A percentile compares a stretch with the other conserved stretches of the same genome.
These are phyloP conservation scores for Corylus avellana DNA, from an alignment of 306 rosid species.

Conservation along the genomic window DNA sequence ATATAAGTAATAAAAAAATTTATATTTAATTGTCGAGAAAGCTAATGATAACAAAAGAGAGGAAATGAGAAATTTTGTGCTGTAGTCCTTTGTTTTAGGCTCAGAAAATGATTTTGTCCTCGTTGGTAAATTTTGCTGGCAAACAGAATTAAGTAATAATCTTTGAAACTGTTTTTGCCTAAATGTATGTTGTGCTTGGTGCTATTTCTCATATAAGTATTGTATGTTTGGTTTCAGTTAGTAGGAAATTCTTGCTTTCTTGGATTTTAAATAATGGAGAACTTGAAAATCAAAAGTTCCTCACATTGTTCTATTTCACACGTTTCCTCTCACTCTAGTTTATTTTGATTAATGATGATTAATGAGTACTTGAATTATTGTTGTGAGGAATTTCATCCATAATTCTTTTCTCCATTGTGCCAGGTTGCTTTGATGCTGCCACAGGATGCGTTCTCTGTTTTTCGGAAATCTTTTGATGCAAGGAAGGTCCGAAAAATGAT, in stretches of 20 bases:
- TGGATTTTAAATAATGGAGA: neutral
- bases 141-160: neutral
- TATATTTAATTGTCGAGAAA: neutral
- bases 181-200: neutral
- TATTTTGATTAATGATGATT: neutral
- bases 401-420: slow-evolving; percentile 6
- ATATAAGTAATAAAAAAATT: neutral
- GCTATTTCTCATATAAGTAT: neutral
- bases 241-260: neutral
- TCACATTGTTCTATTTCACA: neutral
- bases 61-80: neutral
- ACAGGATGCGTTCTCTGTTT: slow-evolving; percentile 66
- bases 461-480: slow-evolving; percentile 97
- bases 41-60: neutral
- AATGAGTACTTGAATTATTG: neutral
- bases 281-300: neutral
- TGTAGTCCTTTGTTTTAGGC: neutral
- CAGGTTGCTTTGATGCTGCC: slow-evolving; percentile 93
- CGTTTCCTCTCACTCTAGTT: neutral
- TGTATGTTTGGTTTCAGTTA: neutral
- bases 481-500: slow-evolving; percentile 62
- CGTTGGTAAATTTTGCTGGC: neutral
- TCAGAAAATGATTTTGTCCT: neutral
- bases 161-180: neutral
- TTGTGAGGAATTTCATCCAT: neutral